These are phyloP conservation scores for Alternaria sp. DNA, from an alignment of 2,329 filamentous ascomycete species.

Conservation along the genomic window DNA sequence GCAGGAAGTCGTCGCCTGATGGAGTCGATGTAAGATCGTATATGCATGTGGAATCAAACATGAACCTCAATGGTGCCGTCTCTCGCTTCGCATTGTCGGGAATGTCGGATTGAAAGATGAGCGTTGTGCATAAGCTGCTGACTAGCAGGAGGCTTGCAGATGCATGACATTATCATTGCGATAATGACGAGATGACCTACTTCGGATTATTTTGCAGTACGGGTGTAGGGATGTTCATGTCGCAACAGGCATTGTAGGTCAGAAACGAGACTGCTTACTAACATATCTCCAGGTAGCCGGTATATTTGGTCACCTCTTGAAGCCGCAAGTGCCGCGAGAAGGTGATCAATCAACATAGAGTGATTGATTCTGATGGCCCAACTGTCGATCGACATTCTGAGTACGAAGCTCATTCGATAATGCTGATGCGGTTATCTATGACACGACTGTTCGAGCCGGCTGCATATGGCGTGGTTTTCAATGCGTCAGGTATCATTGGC, in stretches of 20 bases:
- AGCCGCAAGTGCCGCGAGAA: background rate
- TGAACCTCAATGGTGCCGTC: constrained; percentile 8
- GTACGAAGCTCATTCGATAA: background rate
- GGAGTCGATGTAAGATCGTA: constrained; percentile 7
- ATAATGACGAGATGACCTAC: background rate
- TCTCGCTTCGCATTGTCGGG: constrained; percentile 15
- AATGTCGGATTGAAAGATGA: constrained; percentile 6
- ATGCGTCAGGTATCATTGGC: background rate
- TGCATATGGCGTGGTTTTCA: background rate
- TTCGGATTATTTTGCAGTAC: background rate
- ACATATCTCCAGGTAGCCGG: background rate
- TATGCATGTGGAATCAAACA: constrained; percentile 2
- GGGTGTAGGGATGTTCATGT: background rate
- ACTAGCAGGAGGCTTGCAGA: background rate
- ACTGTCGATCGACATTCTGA: background rate
- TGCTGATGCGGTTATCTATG: background rate
- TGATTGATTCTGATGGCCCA: background rate
- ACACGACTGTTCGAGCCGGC: background rate
- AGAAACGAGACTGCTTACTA: background rate
- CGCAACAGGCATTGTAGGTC: background rate
- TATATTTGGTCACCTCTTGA: background rate
- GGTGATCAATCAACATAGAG: background rate
- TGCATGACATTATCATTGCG: background rate
- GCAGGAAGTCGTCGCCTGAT: constrained; percentile 10
- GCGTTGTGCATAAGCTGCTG: constrained; percentile 1